Conservation (phyloP, 768 basidiomycete genomes). For the Podaxis mareebaensis region DNA sequence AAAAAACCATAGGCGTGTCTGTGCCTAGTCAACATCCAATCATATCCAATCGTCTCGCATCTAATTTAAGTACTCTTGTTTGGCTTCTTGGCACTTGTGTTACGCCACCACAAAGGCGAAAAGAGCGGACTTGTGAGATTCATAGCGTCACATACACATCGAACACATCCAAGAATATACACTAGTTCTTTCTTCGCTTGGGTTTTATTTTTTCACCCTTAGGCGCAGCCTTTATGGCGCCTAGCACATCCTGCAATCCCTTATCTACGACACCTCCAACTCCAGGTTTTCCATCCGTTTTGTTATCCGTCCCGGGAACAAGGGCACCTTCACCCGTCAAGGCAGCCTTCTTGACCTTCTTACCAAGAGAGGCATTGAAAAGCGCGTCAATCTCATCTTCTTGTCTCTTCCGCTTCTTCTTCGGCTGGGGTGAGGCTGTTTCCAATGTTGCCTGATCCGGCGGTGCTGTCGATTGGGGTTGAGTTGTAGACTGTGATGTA, state of each 20-base stretch:
- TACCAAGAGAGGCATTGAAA: constrained; percentile 60
- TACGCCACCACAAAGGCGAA: no score
- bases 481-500: neutral
- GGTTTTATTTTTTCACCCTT: constrained; percentile 42
- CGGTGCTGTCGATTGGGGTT: constrained; percentile 16
- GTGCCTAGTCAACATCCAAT: neutral
- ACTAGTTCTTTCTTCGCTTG: constrained; percentile 15
- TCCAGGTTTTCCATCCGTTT: constrained; percentile 17
- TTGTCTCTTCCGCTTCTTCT: constrained; percentile 49
- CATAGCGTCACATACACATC: no score
- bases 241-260: constrained; percentile 50
- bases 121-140: no score
- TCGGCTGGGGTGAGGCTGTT: constrained; percentile 12
- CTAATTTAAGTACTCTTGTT: neutral
- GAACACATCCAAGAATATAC: neutral
- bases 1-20: no score
- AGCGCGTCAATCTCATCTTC: constrained; percentile 77
- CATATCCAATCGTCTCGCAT: neutral
- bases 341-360: constrained; percentile 57
- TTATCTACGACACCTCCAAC: constrained; percentile 27
- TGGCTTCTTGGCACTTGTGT: no score
- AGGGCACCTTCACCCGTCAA: constrained; percentile 26
- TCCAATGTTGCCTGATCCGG: neutral
- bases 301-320: constrained; percentile 16
- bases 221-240: constrained; percentile 61